These are phyloP conservation scores for Lichtheimia hyalospora DNA, from an alignment of 371 early-diverging fungal genomes.

Conservation along the genomic window DNA sequence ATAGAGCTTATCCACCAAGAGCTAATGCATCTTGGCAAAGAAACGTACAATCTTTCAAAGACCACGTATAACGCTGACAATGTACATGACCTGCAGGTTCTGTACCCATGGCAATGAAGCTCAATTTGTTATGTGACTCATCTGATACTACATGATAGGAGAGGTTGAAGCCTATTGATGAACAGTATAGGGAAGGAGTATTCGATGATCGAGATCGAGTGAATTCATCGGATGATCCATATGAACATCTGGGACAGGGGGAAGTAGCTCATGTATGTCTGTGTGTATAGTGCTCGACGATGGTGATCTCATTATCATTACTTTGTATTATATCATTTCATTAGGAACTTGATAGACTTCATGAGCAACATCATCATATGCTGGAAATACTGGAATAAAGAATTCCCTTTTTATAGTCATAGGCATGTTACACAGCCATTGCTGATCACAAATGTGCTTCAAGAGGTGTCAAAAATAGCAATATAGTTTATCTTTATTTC, in stretches of 20 bases:
- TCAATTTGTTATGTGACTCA: no score
- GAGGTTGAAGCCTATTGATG: not conserved
- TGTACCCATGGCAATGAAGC: no score
- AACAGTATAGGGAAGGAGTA: not conserved
- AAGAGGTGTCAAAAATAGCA: no score
- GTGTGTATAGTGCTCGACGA: not conserved
- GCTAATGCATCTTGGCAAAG: not conserved
- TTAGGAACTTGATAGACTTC: not conserved
- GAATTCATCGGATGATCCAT: not conserved
- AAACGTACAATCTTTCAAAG: not conserved
- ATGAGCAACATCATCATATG: not conserved
- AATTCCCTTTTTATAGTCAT: not conserved
- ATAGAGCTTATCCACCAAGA: not conserved
- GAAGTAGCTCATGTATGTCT: not conserved
- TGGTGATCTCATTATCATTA: no score
- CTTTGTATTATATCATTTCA: no score
- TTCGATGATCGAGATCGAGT: not conserved
- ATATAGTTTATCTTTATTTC: no score
- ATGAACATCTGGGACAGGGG: not conserved
- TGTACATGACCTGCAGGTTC: not conserved
- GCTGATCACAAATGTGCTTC: no score
- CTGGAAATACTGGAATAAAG: not conserved
- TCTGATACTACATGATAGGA: not conserved
- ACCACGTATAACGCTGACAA: not conserved
- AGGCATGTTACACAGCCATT: not conserved